A percentile compares a stretch with the other conserved stretches of the same genome.
phyloP scores from a whole-genome alignment of 1,284 basidiomycete species.

The Lignosus rhinocerotis region DNA sequence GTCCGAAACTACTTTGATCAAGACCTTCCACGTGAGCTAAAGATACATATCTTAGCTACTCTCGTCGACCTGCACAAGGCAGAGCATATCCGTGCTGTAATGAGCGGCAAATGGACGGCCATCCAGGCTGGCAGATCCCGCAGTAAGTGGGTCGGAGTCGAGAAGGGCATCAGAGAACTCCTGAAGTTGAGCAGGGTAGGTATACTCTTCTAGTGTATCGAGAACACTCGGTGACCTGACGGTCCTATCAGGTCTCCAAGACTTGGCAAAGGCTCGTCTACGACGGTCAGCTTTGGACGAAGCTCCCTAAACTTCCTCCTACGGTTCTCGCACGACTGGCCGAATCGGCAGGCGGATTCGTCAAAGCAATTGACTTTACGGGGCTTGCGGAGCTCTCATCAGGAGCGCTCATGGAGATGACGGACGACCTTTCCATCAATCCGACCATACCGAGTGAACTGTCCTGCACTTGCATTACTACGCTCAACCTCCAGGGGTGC shows the following conservation, averaged over 20 bases:
- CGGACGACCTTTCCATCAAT: constrained; percentile 52
- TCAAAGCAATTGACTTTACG: constrained; percentile 61
- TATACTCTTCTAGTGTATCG: constrained; percentile 24
- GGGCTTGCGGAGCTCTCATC: constrained; percentile 63
- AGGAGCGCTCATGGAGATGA: constrained; percentile 49
- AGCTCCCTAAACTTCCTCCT: constrained; percentile 55
- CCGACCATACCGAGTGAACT: constrained; percentile 35
- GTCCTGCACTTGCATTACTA: constrained; percentile 62
- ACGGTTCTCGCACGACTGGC: constrained; percentile 52
- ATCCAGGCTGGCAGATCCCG: constrained; percentile 55
- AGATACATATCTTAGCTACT: constrained; percentile 59
- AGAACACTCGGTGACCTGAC: constrained; percentile 19
- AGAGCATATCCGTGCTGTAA: constrained; percentile 46
- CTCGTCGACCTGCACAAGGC: constrained; percentile 55
- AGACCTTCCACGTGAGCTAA: constrained; percentile 73
- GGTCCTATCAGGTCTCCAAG: constrained; percentile 69
- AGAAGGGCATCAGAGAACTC: constrained; percentile 74
- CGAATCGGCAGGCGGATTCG: constrained; percentile 62
- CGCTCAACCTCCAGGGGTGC: constrained; percentile 79
- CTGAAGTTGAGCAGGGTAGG: constrained; percentile 76
- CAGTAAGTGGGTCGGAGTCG: constrained; percentile 71
- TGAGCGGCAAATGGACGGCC: constrained; percentile 55
- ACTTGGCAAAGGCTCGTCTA: constrained; percentile 77
- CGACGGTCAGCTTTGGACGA: constrained; percentile 86
- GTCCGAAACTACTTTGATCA: constrained; percentile 61